Base-by-base conservation (phyloP, 2,329 filamentous ascomycete species). In the Cladophialophora bantiana region DNA sequence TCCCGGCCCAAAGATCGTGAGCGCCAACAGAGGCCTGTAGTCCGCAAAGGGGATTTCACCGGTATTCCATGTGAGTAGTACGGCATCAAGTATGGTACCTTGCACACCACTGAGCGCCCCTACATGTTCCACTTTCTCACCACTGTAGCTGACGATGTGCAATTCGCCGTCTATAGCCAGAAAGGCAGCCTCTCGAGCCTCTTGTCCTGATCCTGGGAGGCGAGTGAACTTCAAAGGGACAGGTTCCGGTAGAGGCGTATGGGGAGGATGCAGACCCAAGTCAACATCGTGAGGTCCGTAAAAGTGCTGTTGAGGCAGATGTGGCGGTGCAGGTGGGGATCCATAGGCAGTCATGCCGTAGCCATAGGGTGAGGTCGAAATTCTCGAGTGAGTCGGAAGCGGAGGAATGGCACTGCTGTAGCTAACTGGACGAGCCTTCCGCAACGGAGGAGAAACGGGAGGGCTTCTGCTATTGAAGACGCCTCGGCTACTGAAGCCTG, bases 111-210 rank as follows among this genome's bases (percentile, higher is more conserved):
- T 89, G 56, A 97, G 80, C 64, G 87, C 87, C 20, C 89, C 89
- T 35, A 93, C 80, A 26, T 87, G 84, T 63, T 92, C 90, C 62
- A 92, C 78, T 57, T 90, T 90, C 68, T 89, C 88, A 74, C 90
- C 91, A 52, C 88, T 87, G 35, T 96, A 85, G 20, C 87, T 84
- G 71, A 92, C 89, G 15, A 97, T 85, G 70, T 94, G 90, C 58
- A 97, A 76, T 0, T 89, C 89, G 50, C 92, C 92, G 75, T 96
- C 90, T 71, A 89, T 93, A 1, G 94, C 94, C 7, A 92, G 86
- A 4, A 97, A 78, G 93, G 91, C 87, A 76, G 90, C 89, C 74
- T 91, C 80, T 75, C 12, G 74, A 36, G 48, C 56, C 54, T 67
- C 64, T 38, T 45, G 42, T 15, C 67, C 64, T 38, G 40, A 34